These are phyloP conservation scores for Penicillium sp. DNA, from an alignment of 2,329 filamentous ascomycete species.

Conservation along the genomic window DNA sequence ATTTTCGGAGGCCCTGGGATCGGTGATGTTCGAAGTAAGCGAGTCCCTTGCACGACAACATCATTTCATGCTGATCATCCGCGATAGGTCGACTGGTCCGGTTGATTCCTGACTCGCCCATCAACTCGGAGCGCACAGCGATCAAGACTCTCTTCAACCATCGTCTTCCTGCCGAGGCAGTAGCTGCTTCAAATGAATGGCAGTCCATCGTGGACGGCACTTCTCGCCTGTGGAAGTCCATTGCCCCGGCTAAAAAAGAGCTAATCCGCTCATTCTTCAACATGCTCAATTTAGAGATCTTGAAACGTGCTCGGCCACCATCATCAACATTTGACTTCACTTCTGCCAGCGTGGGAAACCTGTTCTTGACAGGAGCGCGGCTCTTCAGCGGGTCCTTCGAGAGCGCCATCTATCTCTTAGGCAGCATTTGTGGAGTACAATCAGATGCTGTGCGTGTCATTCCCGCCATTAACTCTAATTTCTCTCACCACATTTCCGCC, in stretches of 20 bases:
- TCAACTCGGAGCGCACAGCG: constrained; percentile 65
- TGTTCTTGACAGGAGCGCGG: constrained; percentile 79
- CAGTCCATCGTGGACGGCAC: constrained; percentile 82
- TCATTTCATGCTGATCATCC: constrained; percentile 3
- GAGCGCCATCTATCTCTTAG: constrained; percentile 84
- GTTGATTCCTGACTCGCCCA: constrained; percentile 69
- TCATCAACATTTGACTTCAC: constrained; percentile 75
- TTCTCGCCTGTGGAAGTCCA: constrained; percentile 69
- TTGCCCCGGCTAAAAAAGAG: constrained; percentile 70
- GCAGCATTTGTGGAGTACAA: constrained; percentile 81
- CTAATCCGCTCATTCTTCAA: constrained; percentile 76
- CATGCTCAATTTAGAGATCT: constrained; percentile 71
- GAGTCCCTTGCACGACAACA: background rate
- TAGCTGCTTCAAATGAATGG: constrained; percentile 73
- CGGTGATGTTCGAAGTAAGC: constrained; percentile 70
- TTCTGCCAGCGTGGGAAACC: constrained; percentile 71
- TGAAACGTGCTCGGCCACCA: constrained; percentile 69
- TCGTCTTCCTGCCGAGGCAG: constrained; percentile 64
- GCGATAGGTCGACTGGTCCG: constrained; percentile 76
- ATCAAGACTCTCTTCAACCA: constrained; percentile 87
- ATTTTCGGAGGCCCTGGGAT: constrained; percentile 91
- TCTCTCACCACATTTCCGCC: constrained; percentile 90
- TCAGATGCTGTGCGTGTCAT: constrained; percentile 70
- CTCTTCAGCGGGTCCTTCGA: constrained; percentile 93
- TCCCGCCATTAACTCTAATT: constrained; percentile 91